phyloP scores from a whole-genome alignment of 495 filamentous ascomycete genomes.

The Venustampulla echinocandica region DNA sequence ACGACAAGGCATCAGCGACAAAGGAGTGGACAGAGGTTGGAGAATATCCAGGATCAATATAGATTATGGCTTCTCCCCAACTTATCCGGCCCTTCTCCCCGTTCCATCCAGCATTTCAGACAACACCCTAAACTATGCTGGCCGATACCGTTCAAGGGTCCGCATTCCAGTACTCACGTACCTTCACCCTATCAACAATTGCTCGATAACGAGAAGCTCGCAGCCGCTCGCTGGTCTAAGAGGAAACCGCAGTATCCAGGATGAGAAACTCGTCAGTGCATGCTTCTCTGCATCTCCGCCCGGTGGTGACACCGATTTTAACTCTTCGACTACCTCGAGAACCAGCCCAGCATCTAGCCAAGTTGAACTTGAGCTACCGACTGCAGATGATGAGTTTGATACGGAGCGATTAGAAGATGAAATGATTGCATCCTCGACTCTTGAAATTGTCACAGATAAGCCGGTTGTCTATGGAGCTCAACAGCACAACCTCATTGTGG shows the following conservation, averaged over 20 bases:
- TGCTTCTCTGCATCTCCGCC: slow-evolving; percentile 76
- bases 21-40: slow-evolving; percentile 70
- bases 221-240: slow-evolving; percentile 83
- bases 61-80: slow-evolving; percentile 83
- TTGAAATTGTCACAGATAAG: slow-evolving; percentile 30
- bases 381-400: slow-evolving; percentile 36
- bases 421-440: slow-evolving; percentile 43
- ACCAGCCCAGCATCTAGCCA: slow-evolving; percentile 53
- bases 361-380: slow-evolving; percentile 33
- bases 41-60: slow-evolving; percentile 83
- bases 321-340: slow-evolving; percentile 31
- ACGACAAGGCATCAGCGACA: slow-evolving; percentile 72
- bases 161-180: slow-evolving; percentile 87
- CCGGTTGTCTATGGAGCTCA: slow-evolving; percentile 68
- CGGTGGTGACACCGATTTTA: slow-evolving; percentile 38
- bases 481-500: slow-evolving; percentile 90
- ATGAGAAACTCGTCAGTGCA: slow-evolving; percentile 85
- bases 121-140: slow-evolving; percentile 91
- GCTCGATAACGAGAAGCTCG: slow-evolving; percentile 89
- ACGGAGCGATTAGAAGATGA: slow-evolving; percentile 68
- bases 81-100: slow-evolving; percentile 80
- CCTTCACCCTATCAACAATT: slow-evolving; percentile 92
- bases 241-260: slow-evolving; percentile 86
- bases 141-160: slow-evolving; percentile 74
- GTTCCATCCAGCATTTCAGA: slow-evolving; percentile 88